Percentiles rank a stretch among this genome's conserved stretches.
phyloP scores from a whole-genome alignment of 768 basidiomycete species.

The Kwoniella shandongensis region DNA sequence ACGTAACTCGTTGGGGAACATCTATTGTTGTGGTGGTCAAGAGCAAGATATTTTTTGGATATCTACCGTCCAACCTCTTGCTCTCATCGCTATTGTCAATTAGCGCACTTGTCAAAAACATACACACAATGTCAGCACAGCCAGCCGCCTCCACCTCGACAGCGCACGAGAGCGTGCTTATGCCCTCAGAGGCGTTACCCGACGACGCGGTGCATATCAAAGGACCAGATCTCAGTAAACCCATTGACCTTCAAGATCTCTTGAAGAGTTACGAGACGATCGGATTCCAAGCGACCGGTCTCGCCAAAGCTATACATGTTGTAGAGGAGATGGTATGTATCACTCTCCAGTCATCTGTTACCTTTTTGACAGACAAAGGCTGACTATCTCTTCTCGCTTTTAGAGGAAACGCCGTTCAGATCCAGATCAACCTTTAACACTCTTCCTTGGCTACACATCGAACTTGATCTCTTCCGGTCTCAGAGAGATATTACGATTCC shows the following conservation, averaged over 20 bases:
- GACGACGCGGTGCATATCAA: constrained; percentile 58
- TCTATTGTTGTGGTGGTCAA: no score
- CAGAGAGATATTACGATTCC: constrained; percentile 84
- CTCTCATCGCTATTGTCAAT: no score
- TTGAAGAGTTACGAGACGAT: constrained; percentile 80
- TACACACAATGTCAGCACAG: no score
- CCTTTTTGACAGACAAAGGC: no score
- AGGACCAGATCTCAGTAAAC: constrained; percentile 83
- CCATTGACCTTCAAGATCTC: constrained; percentile 66
- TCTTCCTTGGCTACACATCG: constrained; percentile 97
- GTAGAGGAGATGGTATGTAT: constrained; percentile 84
- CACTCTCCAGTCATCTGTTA: background rate
- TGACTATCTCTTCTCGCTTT: background rate
- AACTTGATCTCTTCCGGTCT: constrained; percentile 97
- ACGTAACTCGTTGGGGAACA: no score
- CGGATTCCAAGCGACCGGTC: constrained; percentile 94
- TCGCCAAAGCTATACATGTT: constrained; percentile 82
- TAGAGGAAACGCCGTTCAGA: constrained; percentile 76
- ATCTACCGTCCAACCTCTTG: no score
- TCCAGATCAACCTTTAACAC: constrained; percentile 70
- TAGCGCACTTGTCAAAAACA: no score
- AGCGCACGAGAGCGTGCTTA: constrained; percentile 49
- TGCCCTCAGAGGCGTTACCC: constrained; percentile 47
- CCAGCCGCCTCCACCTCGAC: no score
- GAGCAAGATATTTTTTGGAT: no score